Base-by-base conservation (phyloP, 352 stramenopile species). In the Phytophthora vignae region DNA sequence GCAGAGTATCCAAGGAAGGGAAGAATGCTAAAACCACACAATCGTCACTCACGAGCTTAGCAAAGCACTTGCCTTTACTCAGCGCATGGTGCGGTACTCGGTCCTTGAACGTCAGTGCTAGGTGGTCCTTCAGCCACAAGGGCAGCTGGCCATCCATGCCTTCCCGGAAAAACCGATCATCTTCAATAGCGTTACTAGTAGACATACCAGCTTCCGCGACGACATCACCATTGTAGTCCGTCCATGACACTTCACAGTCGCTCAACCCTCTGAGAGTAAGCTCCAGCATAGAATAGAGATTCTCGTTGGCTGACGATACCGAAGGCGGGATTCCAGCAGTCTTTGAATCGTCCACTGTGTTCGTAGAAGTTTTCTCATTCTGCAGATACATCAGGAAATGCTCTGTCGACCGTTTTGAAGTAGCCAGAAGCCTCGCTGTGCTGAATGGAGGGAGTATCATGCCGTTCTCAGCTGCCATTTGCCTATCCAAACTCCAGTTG, bases 351-450 rank as follows among this genome's bases (percentile, higher is more conserved):
- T 74, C 53, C 3, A 64, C 14, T 38, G 52, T 46, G 7, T 31
- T 64, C 10, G 42, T 14, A 65, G 53, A 58, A 14, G 68, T 38
- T 19, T 62, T 68, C 6, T 64, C 73, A 60, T 73, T 77, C 55
- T 96, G 85, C 25, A 97, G 57, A 73, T 95, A 96, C 84, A 97
- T 95, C 19, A 97, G 60, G 46, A 95, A 97, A 64, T 92, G 87
- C 25, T 96, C 88, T 17, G 84, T 90, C 17, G 82, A 88, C 27
- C 87, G 63, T 38, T 83, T 91, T 8, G 88, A 85, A 19, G 79
- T 83, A 14, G 84, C 82, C 10, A 97, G 57, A 22, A 97, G 70
- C 22, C 90, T 83, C 9, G 89, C 84, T 3, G 90, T 95, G 56
- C 90, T 97, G 56, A 97, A 97, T n/a, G 90, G 84, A 22, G 90